A percentile compares a stretch with the other conserved stretches of the same genome.
These are phyloP conservation scores for Coprinopsis cinerea DNA, from an alignment of 768 basidiomycete species.

Conservation along the genomic window DNA sequence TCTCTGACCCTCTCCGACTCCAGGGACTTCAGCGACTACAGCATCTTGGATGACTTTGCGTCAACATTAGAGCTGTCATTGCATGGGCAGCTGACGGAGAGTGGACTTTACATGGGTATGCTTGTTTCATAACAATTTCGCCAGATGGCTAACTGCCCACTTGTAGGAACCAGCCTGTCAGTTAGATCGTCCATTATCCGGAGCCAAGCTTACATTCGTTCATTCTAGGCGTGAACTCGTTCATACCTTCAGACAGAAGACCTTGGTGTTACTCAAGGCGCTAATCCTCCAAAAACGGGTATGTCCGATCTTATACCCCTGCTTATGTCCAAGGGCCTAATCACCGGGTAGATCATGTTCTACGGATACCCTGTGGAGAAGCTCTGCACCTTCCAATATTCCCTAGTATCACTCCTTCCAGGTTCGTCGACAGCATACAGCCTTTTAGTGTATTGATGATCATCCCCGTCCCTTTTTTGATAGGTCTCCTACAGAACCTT, in stretches of 20 bases:
- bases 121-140: conserved; percentile 9
- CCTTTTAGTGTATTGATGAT: not conserved
- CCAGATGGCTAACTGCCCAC: not conserved
- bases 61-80: conserved; percentile 70
- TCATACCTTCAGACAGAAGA: conserved; percentile 88
- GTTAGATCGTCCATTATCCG: conserved; percentile 15
- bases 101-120: conserved; percentile 91
- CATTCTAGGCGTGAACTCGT: conserved; percentile 76
- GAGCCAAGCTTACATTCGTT: conserved; percentile 5
- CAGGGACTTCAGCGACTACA: conserved; percentile 83
- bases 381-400: conserved; percentile 96
- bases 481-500: conserved; percentile 81
- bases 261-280: conserved; percentile 90
- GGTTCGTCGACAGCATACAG: conserved; percentile 43
- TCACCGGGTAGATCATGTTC: conserved; percentile 98
- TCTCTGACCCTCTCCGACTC: not conserved
- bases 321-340: too few species aligned
- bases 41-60: conserved; percentile 87
- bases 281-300: conserved; percentile 92
- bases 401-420: conserved; percentile 88
- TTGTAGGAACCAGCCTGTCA: conserved; percentile 64
- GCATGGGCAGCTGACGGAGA: conserved; percentile 80
- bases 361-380: conserved; percentile 95
- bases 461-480: conserved; percentile 3
- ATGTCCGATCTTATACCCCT: conserved; percentile 14